phyloP scores from a whole-genome alignment of 192 early-diverging fungal species.

The Spizellomyces punctatus region DNA sequence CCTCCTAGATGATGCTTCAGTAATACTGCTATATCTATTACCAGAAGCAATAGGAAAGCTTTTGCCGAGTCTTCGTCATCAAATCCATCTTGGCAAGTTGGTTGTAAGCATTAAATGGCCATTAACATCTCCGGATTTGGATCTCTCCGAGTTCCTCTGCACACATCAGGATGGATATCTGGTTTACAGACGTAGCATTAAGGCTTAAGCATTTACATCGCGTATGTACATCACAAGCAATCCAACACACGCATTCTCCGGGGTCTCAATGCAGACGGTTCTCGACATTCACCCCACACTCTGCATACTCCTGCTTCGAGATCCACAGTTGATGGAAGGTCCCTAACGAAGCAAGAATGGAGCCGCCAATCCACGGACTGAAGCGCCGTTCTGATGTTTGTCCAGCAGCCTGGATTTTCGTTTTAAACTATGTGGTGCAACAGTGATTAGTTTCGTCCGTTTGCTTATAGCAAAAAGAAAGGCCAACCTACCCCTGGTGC shows the following conservation, averaged over 20 bases:
- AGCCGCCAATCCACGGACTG: slow-evolving; percentile 96
- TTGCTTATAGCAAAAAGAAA: slow-evolving; percentile 11
- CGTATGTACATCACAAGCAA: neutral
- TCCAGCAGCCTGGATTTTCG: slow-evolving; percentile 79
- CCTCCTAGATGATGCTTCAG: neutral
- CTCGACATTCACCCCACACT: slow-evolving; percentile 81
- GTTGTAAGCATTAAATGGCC: slow-evolving; percentile 9
- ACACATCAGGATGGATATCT: neutral
- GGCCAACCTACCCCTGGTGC: slow-evolving; percentile 64
- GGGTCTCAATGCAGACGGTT: slow-evolving; percentile 53
- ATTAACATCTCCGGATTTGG: neutral
- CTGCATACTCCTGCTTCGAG: slow-evolving; percentile 92
- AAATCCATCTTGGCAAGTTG: neutral
- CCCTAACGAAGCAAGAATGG: slow-evolving; percentile 90
- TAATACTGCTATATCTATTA: neutral
- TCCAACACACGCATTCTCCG: neutral
- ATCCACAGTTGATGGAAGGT: slow-evolving; percentile 99
- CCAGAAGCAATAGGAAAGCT: slow-evolving; percentile 9
- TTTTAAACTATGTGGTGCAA: slow-evolving; percentile 58
- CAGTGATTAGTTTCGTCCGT: neutral
- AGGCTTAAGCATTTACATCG: neutral
- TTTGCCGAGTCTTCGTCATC: neutral
- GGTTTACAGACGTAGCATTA: slow-evolving; percentile 3
- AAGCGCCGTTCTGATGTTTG: slow-evolving; percentile 84
- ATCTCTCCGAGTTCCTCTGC: neutral